These are phyloP conservation scores for Colletotrichum sp. DNA, from an alignment of 2,329 filamentous ascomycete genomes.

Conservation along the genomic window DNA sequence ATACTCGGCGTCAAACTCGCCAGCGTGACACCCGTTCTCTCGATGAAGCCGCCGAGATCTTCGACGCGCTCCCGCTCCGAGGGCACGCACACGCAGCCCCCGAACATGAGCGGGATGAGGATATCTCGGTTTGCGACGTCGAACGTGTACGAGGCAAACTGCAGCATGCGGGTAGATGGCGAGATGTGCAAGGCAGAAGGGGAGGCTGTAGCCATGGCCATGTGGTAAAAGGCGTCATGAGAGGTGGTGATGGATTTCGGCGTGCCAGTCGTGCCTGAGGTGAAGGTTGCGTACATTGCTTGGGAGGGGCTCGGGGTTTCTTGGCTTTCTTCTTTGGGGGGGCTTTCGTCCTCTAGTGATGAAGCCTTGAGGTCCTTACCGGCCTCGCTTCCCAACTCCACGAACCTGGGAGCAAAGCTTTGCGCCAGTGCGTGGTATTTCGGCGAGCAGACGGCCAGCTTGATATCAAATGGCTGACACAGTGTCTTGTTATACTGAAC, in stretches of 20 bases:
- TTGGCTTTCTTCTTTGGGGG: too few relatives aligned
- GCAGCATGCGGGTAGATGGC: not conserved
- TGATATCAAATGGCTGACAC: too few relatives aligned
- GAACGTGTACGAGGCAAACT: conserved; percentile 22
- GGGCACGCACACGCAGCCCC: not conserved
- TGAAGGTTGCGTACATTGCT: conserved; percentile 51
- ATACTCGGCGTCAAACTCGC: not conserved
- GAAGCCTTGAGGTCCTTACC: too few relatives aligned
- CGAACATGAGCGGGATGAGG: not conserved
- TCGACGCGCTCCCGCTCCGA: not conserved
- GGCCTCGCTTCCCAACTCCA: too few relatives aligned
- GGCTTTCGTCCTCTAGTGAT: too few relatives aligned
- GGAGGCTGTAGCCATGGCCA: too few relatives aligned
- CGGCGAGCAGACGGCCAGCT: too few relatives aligned
- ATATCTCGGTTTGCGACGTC: conserved; percentile 8
- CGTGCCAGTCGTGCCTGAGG: conserved; percentile 60
- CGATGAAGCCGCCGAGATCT: not conserved
- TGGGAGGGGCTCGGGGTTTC: too few relatives aligned
- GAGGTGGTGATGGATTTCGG: conserved; percentile 57
- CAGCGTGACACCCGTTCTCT: not conserved
- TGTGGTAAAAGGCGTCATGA: conserved; percentile 27
- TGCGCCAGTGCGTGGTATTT: too few relatives aligned
- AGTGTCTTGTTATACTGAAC: too few relatives aligned
- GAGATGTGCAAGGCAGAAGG: not conserved
- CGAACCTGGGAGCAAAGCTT: too few relatives aligned